Conservation (phyloP, 305 asterid species). For the Rubia balearica region DNA sequence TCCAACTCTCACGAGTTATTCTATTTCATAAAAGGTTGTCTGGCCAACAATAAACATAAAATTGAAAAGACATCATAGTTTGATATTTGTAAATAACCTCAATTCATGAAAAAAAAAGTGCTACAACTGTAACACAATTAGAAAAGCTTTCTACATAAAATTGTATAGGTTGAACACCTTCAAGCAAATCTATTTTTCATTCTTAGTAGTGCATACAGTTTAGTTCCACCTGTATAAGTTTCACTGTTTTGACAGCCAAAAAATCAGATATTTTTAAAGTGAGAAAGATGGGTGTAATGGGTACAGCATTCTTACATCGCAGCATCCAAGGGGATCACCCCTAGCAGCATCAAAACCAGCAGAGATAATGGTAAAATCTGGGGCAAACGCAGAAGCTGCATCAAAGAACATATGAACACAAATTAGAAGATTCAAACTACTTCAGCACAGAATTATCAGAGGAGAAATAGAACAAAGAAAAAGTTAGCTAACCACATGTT, state of each 20-base stretch:
- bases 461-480: background rate
- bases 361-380: conserved; percentile 90
- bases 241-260: background rate
- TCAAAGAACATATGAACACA: conserved; percentile 14
- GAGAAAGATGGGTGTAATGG: background rate
- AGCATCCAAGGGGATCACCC: conserved; percentile 97
- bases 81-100: background rate
- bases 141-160: background rate
- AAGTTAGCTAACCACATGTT: background rate
- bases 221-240: background rate
- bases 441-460: conserved; percentile 16
- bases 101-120: background rate
- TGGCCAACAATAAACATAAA: background rate
- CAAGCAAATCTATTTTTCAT: background rate
- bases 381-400: conserved; percentile 85
- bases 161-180: background rate
- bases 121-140: background rate
- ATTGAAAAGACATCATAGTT: background rate
- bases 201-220: background rate
- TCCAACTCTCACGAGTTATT: background rate
- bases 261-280: background rate
- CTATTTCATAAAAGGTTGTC: background rate
- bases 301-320: conserved; percentile 55
- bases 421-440: conserved; percentile 20
- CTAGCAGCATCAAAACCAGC: conserved; percentile 99